Conservation (phyloP, 352 stramenopile species). For the Phytopythium delawarense region DNA sequence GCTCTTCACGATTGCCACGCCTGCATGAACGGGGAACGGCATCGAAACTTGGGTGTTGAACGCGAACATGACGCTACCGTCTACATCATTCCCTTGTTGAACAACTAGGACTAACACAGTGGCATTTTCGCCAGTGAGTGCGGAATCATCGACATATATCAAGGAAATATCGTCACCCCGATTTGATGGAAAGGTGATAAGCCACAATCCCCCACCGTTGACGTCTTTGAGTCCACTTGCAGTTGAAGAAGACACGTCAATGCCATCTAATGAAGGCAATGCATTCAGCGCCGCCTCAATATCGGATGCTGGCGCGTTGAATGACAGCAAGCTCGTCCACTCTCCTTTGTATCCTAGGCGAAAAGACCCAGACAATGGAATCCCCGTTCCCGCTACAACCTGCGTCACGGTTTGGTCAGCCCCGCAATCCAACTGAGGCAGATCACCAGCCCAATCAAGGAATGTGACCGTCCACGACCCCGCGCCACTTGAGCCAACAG, state of each 20-base stretch:
- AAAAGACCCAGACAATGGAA: slow-evolving; percentile 28
- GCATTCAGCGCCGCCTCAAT: slow-evolving; percentile 29
- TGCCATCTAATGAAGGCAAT: slow-evolving; percentile 14
- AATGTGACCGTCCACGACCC: slow-evolving; percentile 41
- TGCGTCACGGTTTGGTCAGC: slow-evolving; percentile 34
- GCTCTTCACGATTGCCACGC: not conserved
- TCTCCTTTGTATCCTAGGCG: slow-evolving; percentile 21
- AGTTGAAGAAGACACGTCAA: slow-evolving; percentile 17
- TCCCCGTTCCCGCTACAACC: slow-evolving; percentile 27
- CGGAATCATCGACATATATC: slow-evolving; percentile 14
- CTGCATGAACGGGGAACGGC: not conserved
- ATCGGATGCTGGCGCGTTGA: slow-evolving; percentile 19
- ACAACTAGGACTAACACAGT: slow-evolving; percentile 13
- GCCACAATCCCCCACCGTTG: slow-evolving; percentile 35
- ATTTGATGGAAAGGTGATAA: slow-evolving; percentile 37
- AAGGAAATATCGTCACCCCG: slow-evolving; percentile 19
- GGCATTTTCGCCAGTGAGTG: slow-evolving; percentile 22
- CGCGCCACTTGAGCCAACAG: slow-evolving; percentile 11
- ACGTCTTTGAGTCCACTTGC: slow-evolving; percentile 5
- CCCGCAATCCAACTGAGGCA: slow-evolving; percentile 33
- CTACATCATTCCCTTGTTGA: slow-evolving; percentile 29
- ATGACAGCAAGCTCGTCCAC: slow-evolving; percentile 22
- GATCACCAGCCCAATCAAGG: slow-evolving; percentile 34
- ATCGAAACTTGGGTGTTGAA: not conserved
- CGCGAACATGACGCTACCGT: slow-evolving; percentile 19